Percentiles rank a stretch among this genome's conserved stretches.
Evolutionary conservation across 2,329 filamentous ascomycete genomes (phyloP).

Genomic region (Stromatinia cepivora): DNA sequence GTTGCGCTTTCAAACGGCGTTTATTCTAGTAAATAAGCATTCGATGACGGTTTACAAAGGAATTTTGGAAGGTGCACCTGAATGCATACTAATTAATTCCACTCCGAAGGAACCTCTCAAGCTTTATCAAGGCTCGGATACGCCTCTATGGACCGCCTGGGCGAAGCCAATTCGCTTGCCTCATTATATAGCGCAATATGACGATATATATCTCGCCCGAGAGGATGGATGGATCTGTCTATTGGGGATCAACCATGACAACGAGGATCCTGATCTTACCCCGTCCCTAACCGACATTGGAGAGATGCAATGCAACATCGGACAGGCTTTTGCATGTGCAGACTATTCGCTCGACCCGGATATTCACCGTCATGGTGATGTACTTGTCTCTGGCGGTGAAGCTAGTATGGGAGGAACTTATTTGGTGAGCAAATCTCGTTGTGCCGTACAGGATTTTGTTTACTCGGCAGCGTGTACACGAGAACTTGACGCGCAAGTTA

Average conservation of each 20-base stretch:
- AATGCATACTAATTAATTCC: conserved; percentile 21
- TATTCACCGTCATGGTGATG: conserved; percentile 42
- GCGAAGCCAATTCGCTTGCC: conserved; percentile 68
- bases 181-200: conserved; percentile 62
- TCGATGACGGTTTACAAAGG: conserved; percentile 58
- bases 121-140: conserved; percentile 46
- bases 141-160: conserved; percentile 81
- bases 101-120: neutral
- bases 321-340: conserved; percentile 74
- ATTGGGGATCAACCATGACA: conserved; percentile 62
- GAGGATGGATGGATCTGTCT: conserved; percentile 83
- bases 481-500: too few species aligned
- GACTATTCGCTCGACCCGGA: conserved; percentile 56
- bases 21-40: conserved; percentile 64
- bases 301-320: conserved; percentile 70
- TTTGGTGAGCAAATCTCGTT: conserved; percentile 34
- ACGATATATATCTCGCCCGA: conserved; percentile 81
- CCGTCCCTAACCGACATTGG: conserved; percentile 56
- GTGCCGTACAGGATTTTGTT: neutral
- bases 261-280: conserved; percentile 54
- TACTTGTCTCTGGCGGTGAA: conserved; percentile 51
- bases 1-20: conserved; percentile 67
- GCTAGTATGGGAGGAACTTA: conserved; percentile 77
- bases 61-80: conserved; percentile 53
- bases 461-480: neutral